These are phyloP conservation scores for Crithidia expoeki DNA, from an alignment of 208 protist species.

Conservation along the genomic window DNA sequence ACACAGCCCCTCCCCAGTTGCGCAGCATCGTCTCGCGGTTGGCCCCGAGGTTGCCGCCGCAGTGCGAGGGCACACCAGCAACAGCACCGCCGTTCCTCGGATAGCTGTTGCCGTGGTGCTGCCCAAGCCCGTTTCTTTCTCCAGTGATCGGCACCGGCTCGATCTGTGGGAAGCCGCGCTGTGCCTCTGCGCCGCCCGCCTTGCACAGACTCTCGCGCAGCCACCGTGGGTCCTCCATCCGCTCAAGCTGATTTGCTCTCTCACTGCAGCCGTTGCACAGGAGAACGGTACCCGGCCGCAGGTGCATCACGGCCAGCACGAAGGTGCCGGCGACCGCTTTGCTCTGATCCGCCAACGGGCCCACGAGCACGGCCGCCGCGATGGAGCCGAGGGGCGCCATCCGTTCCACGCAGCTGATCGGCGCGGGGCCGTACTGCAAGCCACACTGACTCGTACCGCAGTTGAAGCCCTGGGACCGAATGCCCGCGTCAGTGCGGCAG, in stretches of 20 bases:
- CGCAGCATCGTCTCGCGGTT: conserved; percentile 40
- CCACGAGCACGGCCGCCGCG: conserved; percentile 39
- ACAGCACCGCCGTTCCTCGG: background rate
- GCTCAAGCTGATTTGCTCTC: conserved; percentile 40
- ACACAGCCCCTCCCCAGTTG: conserved; percentile 45
- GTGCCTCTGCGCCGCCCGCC: background rate
- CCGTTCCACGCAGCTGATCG: conserved; percentile 54
- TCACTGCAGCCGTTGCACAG: conserved; percentile 61
- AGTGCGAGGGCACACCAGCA: conserved; percentile 5
- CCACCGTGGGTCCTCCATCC: conserved; percentile 25
- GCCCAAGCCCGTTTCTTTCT: background rate
- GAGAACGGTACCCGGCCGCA: conserved; percentile 43
- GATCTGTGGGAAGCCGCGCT: background rate
- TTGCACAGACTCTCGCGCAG: conserved; percentile 14
- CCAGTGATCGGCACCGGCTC: background rate
- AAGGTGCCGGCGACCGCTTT: conserved; percentile 34
- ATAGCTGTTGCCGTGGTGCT: conserved; percentile 8
- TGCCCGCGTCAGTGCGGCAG: conserved; percentile 47
- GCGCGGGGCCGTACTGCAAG: conserved; percentile 31
- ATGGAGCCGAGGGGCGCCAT: conserved; percentile 39
- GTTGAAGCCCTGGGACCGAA: conserved; percentile 66
- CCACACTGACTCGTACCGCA: conserved; percentile 39
- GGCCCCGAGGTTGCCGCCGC: conserved; percentile 42
- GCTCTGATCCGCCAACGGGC: conserved; percentile 47
- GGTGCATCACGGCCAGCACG: conserved; percentile 37